Base-by-base conservation (phyloP, 495 filamentous ascomycete genomes). In the Tuber umbilicatum region DNA sequence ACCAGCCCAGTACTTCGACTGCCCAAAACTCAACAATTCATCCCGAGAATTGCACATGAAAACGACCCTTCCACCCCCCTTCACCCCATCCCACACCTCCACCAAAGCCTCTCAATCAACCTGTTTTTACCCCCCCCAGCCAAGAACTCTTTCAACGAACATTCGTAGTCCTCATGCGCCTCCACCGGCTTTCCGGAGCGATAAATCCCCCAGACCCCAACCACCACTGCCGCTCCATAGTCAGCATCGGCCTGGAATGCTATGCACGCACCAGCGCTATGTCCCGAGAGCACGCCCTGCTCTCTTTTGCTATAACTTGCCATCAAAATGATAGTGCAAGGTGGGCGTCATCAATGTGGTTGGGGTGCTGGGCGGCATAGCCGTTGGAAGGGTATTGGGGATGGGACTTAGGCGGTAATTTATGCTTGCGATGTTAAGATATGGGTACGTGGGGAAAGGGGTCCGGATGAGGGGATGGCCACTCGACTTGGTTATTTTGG, bases 321-420 rank as follows among this genome's bases (percentile, higher is more conserved):
- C 75, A 90, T 86, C 17, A 97, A 85, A 88, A 89, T 0, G 83
- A 76, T 0, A 97, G 78, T 3, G 87, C 93, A 23, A 85, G 78
- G 12, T 88, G 84, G 19, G 94, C 88, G 75, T 97, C 94, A 60
- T 85, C 73, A 35, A 96, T 84, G 76, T 94, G 93, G 64, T 91
- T 89, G 1, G 94, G 94, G 78, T 96, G 92, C 31, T 75, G 37
- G 76, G 81, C 75, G 70, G 74, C 50, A 23, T 81, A 76, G 37
- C 70, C 50, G 47, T 68, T 41, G 42, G 23, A 9, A 12, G 90
- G n/a, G n/a, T n/a, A n/a, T n/a, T n/a, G n/a, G n/a, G n/a, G n/a
- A n/a, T n/a, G 1, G 91, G 86, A 37, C 90, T 94, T 38, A 97
- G 87, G 27, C 93, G 89, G 86, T 97, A 96, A 77, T 92, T 89